Percentiles rank a stretch among this genome's conserved stretches.
Conservation (phyloP, 352 stramenopile species). For the Phytophthora meadii region DNA sequence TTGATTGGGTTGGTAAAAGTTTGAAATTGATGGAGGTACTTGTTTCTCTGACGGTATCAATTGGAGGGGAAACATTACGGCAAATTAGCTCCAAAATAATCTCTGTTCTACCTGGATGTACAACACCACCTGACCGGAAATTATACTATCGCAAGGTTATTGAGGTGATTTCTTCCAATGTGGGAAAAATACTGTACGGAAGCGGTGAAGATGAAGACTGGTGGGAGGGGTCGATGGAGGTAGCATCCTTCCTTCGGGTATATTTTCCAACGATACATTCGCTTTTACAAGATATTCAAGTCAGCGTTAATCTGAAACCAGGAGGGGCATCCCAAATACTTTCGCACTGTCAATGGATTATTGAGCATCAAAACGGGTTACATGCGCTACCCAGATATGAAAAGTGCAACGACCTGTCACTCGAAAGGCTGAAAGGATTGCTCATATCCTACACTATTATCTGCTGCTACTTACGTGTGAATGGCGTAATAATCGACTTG, state of each 20-base stretch:
- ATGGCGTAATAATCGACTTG: slow-evolving; percentile 36
- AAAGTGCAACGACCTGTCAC: neutral
- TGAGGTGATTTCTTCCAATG: slow-evolving; percentile 1
- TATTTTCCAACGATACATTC: slow-evolving; percentile 16
- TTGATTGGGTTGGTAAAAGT: slow-evolving; percentile 27
- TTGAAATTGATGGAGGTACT: slow-evolving; percentile 37
- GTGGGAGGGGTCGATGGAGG: slow-evolving; percentile 16
- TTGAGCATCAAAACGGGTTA: slow-evolving; percentile 16
- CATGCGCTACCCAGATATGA: slow-evolving; percentile 4
- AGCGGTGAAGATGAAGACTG: slow-evolving; percentile 17
- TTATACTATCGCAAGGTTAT: slow-evolving; percentile 30
- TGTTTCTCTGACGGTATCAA: slow-evolving; percentile 36
- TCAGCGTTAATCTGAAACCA: neutral
- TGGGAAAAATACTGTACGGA: slow-evolving; percentile 1
- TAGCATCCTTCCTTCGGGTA: slow-evolving; percentile 16
- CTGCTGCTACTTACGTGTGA: slow-evolving; percentile 29
- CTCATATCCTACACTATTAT: slow-evolving; percentile 31
- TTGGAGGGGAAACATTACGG: slow-evolving; percentile 11
- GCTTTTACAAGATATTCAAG: slow-evolving; percentile 11
- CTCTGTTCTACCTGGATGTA: slow-evolving; percentile 5
- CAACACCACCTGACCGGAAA: slow-evolving; percentile 13
- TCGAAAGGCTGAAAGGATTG: slow-evolving; percentile 24
- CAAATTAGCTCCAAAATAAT: slow-evolving; percentile 37
- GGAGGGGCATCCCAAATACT: neutral
- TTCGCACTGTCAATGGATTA: slow-evolving; percentile 13